phyloP scores from a whole-genome alignment of 768 basidiomycete genomes.

The Hortiboletus campestris region DNA sequence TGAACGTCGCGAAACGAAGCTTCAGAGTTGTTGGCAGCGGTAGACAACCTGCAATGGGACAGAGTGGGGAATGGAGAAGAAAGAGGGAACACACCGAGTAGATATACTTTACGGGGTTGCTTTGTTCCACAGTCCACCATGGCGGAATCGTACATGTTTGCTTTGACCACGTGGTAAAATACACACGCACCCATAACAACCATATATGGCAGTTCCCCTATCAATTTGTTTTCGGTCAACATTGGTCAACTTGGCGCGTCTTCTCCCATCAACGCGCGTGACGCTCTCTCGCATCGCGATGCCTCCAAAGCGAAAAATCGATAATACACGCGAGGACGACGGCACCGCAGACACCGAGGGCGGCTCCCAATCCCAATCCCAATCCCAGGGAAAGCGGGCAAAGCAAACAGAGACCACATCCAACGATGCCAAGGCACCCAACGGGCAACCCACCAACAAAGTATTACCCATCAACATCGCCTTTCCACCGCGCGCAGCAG shows the following conservation, averaged over 20 bases:
- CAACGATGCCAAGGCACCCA: constrained; percentile 29
- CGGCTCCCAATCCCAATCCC: constrained; percentile 18
- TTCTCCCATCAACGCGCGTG: too few species aligned
- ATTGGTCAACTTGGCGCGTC: neutral
- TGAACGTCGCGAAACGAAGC: neutral
- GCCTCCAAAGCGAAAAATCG: constrained; percentile 31
- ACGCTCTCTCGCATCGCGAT: constrained; percentile 10
- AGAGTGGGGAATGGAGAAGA: neutral
- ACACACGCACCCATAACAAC: constrained; percentile 19
- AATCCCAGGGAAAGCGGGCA: constrained; percentile 19
- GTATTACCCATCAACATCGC: constrained; percentile 59
- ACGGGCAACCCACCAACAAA: constrained; percentile 71
- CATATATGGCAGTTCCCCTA: constrained; percentile 3
- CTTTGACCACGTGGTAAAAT: constrained; percentile 14
- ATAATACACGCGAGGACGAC: constrained; percentile 36
- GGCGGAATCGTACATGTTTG: neutral
- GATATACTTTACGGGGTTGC: neutral
- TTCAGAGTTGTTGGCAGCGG: neutral
- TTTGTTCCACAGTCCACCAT: neutral
- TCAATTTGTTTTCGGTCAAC: neutral
- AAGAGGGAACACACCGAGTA: neutral
- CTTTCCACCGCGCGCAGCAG: constrained; percentile 49
- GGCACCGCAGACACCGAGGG: constrained; percentile 30
- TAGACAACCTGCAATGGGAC: neutral
- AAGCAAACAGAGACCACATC: constrained; percentile 24